Conservation (phyloP, 345 rosid genomes). For the Citrus sp. region DNA sequence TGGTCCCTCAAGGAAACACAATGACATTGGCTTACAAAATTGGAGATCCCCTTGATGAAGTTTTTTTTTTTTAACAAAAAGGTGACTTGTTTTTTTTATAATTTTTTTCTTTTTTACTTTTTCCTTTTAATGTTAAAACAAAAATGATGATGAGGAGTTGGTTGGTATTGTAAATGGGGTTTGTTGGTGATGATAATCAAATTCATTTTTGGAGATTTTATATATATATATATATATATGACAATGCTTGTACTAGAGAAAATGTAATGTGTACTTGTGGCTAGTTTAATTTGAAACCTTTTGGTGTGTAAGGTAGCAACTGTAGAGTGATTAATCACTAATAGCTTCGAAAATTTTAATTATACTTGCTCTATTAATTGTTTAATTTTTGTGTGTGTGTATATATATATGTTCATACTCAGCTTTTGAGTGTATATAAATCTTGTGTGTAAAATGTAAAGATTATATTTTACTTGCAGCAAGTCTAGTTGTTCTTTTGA, state of each 20-base stretch:
- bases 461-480: not conserved
- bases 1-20: constrained; percentile 91
- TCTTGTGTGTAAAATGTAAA: too few relatives aligned
- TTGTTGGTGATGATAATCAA: constrained; percentile 3
- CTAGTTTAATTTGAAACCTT: constrained; percentile 6
- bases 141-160: not conserved
- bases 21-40: constrained; percentile 68
- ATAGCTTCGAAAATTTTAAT: not conserved
- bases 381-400: too few relatives aligned
- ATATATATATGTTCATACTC: too few relatives aligned
- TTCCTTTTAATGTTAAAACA: not conserved
- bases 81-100: constrained; percentile 16
- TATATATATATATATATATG: not conserved
- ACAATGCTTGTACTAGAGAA: not conserved
- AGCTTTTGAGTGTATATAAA: too few relatives aligned
- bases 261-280: not conserved
- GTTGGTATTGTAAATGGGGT: constrained; percentile 8
- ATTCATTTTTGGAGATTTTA: constrained; percentile 12
- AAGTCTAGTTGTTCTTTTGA: not conserved
- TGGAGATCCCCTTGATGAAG: constrained; percentile 48
- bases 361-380: not conserved
- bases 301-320: not conserved
- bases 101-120: not conserved
- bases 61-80: not conserved
- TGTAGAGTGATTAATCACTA: not conserved